Evolutionary conservation across 331 rosid genomes (phyloP).

Genomic region (Malus hybrid): DNA sequence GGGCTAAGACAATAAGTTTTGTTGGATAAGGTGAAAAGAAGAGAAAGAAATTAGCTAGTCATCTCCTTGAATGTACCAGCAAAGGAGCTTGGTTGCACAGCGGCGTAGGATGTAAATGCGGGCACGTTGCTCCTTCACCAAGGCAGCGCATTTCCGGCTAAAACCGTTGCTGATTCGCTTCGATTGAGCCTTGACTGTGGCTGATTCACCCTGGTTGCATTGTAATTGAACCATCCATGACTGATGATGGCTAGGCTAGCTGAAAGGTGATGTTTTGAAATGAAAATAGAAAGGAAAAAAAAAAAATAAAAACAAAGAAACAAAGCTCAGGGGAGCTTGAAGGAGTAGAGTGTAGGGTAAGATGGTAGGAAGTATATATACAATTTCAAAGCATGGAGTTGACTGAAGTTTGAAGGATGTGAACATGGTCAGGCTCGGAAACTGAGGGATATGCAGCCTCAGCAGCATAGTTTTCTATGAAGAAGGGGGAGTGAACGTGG

Average conservation of each 20-base stretch:
- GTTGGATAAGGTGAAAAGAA: neutral
- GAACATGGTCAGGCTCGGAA: slow-evolving; percentile 84
- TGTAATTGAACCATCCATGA: slow-evolving; percentile 39
- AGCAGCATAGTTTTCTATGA: slow-evolving; percentile 33
- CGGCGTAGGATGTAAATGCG: slow-evolving; percentile 81
- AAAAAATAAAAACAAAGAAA: neutral
- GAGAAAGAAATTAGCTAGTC: slow-evolving; percentile 20
- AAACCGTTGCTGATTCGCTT: slow-evolving; percentile 48
- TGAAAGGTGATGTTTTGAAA: neutral
- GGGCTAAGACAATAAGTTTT: neutral
- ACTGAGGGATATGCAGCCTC: slow-evolving; percentile 63
- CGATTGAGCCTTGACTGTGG: slow-evolving; percentile 15
- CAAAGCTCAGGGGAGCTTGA: slow-evolving; percentile 14
- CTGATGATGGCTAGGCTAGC: neutral
- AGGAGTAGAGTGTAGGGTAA: neutral
- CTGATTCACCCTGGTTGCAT: slow-evolving; percentile 8
- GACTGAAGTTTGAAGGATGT: slow-evolving; percentile 36
- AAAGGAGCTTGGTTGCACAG: slow-evolving; percentile 93
- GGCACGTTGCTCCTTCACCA: slow-evolving; percentile 82
- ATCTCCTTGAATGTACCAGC: slow-evolving; percentile 93
- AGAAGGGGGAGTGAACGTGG: slow-evolving; percentile 52
- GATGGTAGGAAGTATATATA: slow-evolving; percentile 6
- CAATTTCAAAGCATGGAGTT: slow-evolving; percentile 8
- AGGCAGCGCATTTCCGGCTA: slow-evolving; percentile 57
- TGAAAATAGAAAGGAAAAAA: neutral